Evolutionary conservation across 2,329 filamentous ascomycete species (phyloP).

Genomic region (Botrytis pseudocinerea): DNA sequence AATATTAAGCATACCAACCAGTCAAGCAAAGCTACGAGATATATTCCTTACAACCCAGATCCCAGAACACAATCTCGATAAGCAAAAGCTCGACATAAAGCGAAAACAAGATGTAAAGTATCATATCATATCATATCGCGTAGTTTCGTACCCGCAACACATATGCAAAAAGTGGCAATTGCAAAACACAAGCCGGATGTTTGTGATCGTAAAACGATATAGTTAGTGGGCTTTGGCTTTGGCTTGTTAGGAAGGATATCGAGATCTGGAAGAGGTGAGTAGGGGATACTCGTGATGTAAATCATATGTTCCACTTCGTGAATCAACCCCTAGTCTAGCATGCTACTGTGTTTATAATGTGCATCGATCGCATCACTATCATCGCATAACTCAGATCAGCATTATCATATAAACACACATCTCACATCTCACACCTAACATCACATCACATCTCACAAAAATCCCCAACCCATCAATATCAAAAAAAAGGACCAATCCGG

Average conservation of each 20-base stretch:
- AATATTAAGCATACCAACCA: background rate
- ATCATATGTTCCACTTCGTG: background rate
- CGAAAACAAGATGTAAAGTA: background rate
- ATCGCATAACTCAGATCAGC: too few species aligned
- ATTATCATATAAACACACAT: background rate
- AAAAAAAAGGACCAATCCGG: background rate
- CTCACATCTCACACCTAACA: background rate
- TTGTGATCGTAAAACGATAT: background rate
- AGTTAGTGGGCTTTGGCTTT: background rate
- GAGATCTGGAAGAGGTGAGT: background rate
- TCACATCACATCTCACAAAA: background rate
- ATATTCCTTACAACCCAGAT: too few species aligned
- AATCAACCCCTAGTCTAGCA: too few species aligned
- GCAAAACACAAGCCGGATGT: background rate
- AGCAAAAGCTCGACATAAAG: too few species aligned
- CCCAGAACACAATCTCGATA: background rate
- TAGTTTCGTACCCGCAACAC: too few species aligned
- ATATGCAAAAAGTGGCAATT: too few species aligned
- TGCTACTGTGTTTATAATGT: background rate
- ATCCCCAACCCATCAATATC: too few species aligned
- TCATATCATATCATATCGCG: too few species aligned
- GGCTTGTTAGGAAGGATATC: background rate
- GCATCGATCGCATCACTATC: background rate
- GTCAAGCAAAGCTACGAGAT: background rate
- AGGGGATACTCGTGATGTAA: background rate